A percentile compares a stretch with the other conserved stretches of the same genome.
Evolutionary conservation across 2,329 filamentous ascomycete genomes (phyloP).

Genomic region (Fusarium pseudoanthophilum): DNA sequence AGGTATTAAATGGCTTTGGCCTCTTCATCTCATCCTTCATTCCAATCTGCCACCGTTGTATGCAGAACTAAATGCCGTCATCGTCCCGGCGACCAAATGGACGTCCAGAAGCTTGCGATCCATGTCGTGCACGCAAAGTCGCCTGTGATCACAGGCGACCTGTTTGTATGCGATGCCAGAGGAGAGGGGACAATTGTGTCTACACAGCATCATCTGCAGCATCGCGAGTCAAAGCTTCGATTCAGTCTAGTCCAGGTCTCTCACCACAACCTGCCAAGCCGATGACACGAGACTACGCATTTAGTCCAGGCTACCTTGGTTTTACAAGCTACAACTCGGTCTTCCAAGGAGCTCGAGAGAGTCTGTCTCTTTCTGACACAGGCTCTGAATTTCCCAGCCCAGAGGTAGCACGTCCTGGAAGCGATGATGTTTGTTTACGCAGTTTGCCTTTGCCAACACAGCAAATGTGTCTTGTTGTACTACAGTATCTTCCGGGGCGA

Average conservation of each 20-base stretch:
- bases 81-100: slow-evolving; percentile 22
- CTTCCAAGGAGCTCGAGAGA: slow-evolving; percentile 55
- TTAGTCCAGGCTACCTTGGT: slow-evolving; percentile 54
- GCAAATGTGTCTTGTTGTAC: slow-evolving; percentile 32
- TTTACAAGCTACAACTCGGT: slow-evolving; percentile 56
- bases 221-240: slow-evolving; percentile 12
- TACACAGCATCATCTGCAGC: slow-evolving; percentile 43
- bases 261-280: slow-evolving; percentile 9
- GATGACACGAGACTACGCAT: slow-evolving; percentile 29
- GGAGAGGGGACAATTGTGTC: slow-evolving; percentile 49
- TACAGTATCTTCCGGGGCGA: slow-evolving; percentile 22
- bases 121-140: slow-evolving; percentile 31
- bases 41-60: not conserved
- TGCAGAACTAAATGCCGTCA: not conserved
- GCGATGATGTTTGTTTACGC: slow-evolving; percentile 12
- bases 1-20: not conserved
- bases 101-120: slow-evolving; percentile 26
- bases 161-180: slow-evolving; percentile 44
- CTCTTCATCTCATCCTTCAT: not conserved
- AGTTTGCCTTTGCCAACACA: slow-evolving; percentile 37
- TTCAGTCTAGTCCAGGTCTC: not conserved
- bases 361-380: slow-evolving; percentile 48
- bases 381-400: not conserved
- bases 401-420: not conserved
- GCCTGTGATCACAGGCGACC: slow-evolving; percentile 25